phyloP scores from a whole-genome alignment of 164 flowering plant species.

The Macadamia tetraphylla region DNA sequence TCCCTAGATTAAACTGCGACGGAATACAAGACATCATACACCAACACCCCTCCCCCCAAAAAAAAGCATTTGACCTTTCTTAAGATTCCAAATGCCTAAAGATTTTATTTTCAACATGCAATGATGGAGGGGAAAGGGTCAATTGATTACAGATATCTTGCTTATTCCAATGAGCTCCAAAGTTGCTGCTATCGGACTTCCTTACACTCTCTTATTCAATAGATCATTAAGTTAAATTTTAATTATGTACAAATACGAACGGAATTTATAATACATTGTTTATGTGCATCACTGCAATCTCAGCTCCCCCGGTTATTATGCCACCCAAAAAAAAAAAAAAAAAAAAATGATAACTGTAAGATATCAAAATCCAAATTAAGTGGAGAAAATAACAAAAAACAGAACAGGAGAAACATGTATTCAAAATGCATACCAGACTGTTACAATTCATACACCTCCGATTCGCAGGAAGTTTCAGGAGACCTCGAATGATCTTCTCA shows the following conservation, averaged over 20 bases:
- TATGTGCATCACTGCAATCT: too few relatives aligned
- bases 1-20: too few relatives aligned
- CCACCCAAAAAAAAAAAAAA: neutral
- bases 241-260: neutral
- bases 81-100: too few relatives aligned
- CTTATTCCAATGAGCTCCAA: too few relatives aligned
- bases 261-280: neutral
- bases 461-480: slow-evolving; percentile 71
- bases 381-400: neutral
- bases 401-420: neutral
- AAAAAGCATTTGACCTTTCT: too few relatives aligned
- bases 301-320: neutral
- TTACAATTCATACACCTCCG: slow-evolving; percentile 88
- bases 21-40: too few relatives aligned
- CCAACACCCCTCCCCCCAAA: too few relatives aligned
- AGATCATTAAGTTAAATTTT: neutral
- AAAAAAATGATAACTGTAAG: neutral
- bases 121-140: too few relatives aligned
- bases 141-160: too few relatives aligned
- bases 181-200: too few relatives aligned
- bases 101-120: too few relatives aligned
- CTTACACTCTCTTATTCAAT: neutral
- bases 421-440: slow-evolving; percentile 54
- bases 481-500: slow-evolving; percentile 78
- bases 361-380: neutral